These are phyloP conservation scores for Striga asiatica DNA, from an alignment of 257 asterid genomes.

Conservation along the genomic window DNA sequence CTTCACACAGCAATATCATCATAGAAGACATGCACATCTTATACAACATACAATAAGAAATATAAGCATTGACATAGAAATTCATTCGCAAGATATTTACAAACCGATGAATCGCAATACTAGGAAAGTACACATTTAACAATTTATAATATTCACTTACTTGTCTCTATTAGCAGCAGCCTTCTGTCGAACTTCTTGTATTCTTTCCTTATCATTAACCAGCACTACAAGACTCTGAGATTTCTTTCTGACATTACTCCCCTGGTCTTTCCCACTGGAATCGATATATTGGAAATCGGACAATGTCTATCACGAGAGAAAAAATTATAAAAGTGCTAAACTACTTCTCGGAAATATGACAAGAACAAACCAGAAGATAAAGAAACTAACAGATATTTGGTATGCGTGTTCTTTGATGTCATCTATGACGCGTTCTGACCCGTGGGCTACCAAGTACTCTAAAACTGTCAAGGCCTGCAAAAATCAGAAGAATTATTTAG, in stretches of 20 bases:
- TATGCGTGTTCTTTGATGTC: constrained; percentile 91
- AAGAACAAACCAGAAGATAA: constrained; percentile 11
- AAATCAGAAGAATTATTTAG: constrained; percentile 19
- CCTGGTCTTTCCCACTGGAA: constrained; percentile 95
- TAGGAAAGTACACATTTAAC: constrained; percentile 9
- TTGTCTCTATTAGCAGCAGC: constrained; percentile 86
- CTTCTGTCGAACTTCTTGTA: constrained; percentile 88
- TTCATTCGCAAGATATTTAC: neutral
- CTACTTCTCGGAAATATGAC: constrained; percentile 4
- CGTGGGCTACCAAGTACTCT: constrained; percentile 93
- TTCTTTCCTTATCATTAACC: constrained; percentile 90
- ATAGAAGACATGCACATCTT: neutral
- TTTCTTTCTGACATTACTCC: constrained; percentile 87
- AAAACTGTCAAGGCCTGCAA: constrained; percentile 76
- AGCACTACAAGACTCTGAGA: constrained; percentile 85
- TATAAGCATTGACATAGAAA: neutral
- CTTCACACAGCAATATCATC: neutral
- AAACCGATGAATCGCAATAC: neutral
- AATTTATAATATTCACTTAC: constrained; percentile 35
- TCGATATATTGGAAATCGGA: constrained; percentile 91
- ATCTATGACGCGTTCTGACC: constrained; percentile 86
- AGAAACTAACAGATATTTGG: constrained; percentile 77
- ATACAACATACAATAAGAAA: neutral
- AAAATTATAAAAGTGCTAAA: constrained; percentile 13
- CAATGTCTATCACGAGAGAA: constrained; percentile 49